Evolutionary conservation across 2,329 filamentous ascomycete species (phyloP), one percentile per base, ranked within the genome.

Genomic region (Aspergillus sp.): DNA sequence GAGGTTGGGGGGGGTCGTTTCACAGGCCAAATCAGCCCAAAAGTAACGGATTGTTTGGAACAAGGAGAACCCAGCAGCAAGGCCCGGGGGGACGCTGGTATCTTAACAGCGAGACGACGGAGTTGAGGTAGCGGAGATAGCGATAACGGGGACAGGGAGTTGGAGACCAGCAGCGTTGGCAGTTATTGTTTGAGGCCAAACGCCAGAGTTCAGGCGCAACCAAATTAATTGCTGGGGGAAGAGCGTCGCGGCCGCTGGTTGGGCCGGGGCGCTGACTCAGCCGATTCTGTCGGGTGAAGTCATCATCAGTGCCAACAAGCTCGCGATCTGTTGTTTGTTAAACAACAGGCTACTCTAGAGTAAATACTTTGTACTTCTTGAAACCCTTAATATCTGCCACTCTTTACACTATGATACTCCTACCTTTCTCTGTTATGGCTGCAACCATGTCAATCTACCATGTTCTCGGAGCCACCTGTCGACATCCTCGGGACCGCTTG

Each of bases 231-330:
- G 42, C 51, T 53, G 52, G 55, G 58, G 53, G 51, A 56, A 30
- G 52, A 58, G 52, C 51, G 46, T 56, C 53, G 53, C 59, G 30
- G 47, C 55, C 57, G 55, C 59, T 60, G 53, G 58, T 62, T 62
- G 62, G 62, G 37, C 46, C 44, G 51, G 57, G 47, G 13, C 17
- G 61, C 60, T 67, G 65, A 67, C 59, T 67, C 65, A 67, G 62
- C 64, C 33, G 55, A 62, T 71, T 68, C 71, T 65, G 70, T 73
- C 70, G 72, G 70, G 71, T 73, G 71, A 73, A 71, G 66, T 71
- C 67, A 70, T 66, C 57, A 60, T 37, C 20, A 39, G 17, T 40
- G 41, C 24, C 33, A 40, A 17, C 34, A 15, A 8, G 47, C 49
- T 48, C 17, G 54, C 48, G 54, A 56, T 51, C 41, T n/a, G 13